Evolutionary conservation across 345 rosid genomes (phyloP).

Genomic region (Citrus medica): DNA sequence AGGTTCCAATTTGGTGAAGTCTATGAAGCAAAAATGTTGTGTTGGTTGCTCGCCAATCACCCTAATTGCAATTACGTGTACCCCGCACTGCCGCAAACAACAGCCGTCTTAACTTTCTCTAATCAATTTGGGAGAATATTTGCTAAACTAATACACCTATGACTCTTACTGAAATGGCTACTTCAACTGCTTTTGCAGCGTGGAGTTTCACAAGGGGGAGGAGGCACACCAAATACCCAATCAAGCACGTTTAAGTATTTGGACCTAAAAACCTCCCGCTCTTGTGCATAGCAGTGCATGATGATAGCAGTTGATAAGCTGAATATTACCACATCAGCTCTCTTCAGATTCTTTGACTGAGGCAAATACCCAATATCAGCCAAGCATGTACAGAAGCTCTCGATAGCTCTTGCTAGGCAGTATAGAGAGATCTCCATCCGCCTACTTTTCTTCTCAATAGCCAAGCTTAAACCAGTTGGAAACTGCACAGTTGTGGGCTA

Average conservation of each 20-base stretch:
- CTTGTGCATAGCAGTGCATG: slow-evolving; percentile 94
- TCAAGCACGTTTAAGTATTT: slow-evolving; percentile 90
- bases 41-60: background rate
- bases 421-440: slow-evolving; percentile 92
- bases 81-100: background rate
- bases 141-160: background rate
- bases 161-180: background rate
- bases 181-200: slow-evolving; percentile 27
- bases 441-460: slow-evolving; percentile 91
- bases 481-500: slow-evolving; percentile 43
- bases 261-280: slow-evolving; percentile 89
- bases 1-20: background rate
- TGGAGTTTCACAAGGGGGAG: slow-evolving; percentile 55
- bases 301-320: slow-evolving; percentile 85
- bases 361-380: slow-evolving; percentile 64
- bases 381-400: slow-evolving; percentile 86
- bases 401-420: slow-evolving; percentile 91
- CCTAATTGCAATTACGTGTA: background rate
- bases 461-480: slow-evolving; percentile 80
- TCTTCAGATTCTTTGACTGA: slow-evolving; percentile 44
- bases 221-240: slow-evolving; percentile 95
- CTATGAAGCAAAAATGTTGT: background rate
- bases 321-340: slow-evolving; percentile 83
- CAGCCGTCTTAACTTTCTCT: background rate
- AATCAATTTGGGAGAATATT: background rate